These are phyloP conservation scores for Fusarium cyanostomum DNA, from an alignment of 2,329 filamentous ascomycete genomes.

Conservation along the genomic window DNA sequence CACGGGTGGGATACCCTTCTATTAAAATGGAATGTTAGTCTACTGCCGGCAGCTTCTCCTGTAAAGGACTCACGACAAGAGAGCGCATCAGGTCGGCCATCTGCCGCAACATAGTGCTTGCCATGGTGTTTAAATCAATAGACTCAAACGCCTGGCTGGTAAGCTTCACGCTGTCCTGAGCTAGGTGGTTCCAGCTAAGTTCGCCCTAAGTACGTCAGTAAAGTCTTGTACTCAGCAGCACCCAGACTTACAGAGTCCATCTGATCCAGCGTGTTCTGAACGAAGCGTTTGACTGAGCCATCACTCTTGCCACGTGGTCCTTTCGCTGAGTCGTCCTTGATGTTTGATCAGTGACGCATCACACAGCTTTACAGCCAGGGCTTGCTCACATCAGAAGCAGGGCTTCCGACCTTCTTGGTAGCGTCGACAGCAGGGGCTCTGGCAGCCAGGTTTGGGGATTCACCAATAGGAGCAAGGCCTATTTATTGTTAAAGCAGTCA, in stretches of 20 bases:
- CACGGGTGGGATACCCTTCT: background rate
- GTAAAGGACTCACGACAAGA: background rate
- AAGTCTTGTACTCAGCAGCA: background rate
- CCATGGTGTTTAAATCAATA: background rate
- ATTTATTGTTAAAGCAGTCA: background rate
- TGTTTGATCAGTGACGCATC: background rate
- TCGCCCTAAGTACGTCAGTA: background rate
- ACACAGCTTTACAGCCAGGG: background rate
- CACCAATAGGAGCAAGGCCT: background rate
- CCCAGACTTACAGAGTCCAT: background rate
- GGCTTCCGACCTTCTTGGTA: background rate
- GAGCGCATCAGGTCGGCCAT: background rate
- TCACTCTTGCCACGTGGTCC: background rate
- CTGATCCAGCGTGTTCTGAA: background rate
- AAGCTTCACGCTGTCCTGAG: background rate
- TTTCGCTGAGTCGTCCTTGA: background rate
- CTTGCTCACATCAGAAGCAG: background rate
- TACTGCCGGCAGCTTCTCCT: background rate
- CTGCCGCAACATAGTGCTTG: background rate
- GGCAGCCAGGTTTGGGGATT: background rate
- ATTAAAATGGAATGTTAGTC: background rate
- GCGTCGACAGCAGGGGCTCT: background rate
- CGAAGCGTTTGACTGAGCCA: background rate
- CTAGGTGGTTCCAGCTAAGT: slow-evolving; percentile 6
- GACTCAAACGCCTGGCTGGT: background rate